A percentile compares a stretch with the other conserved stretches of the same genome.
Evolutionary conservation across 768 basidiomycete species (phyloP).

Genomic region (Phaeotremella fagi): DNA sequence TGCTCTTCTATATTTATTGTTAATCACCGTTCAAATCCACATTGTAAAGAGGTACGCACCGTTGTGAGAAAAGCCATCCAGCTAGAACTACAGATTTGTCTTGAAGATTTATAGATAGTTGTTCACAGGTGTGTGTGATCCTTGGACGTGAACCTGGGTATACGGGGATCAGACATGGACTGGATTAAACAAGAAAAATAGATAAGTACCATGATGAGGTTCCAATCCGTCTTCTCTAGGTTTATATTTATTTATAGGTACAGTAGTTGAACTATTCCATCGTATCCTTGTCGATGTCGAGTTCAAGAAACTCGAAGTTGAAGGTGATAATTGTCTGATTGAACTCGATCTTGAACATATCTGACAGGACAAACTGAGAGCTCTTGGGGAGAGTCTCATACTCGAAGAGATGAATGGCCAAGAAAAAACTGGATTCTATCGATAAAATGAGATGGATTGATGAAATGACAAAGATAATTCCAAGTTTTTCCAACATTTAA

Average conservation of each 20-base stretch:
- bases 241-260: neutral
- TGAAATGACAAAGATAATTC: no score
- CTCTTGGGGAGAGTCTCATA: no score
- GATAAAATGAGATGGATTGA: no score
- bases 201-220: neutral
- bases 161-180: neutral
- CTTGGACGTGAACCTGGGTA: slow-evolving; percentile 32
- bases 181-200: neutral
- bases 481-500: no score
- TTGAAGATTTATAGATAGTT: slow-evolving; percentile 55
- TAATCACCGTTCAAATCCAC: neutral
- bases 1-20: slow-evolving; percentile 13
- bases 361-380: no score
- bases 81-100: slow-evolving; percentile 64
- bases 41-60: slow-evolving; percentile 54
- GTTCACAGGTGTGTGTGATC: slow-evolving; percentile 61
- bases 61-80: slow-evolving; percentile 76
- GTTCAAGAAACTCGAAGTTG: no score
- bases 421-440: no score
- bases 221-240: neutral
- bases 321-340: no score
- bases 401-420: no score
- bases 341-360: no score
- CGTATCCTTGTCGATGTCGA: no score
- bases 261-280: neutral